Evolutionary conservation across 2,329 filamentous ascomycete species (phyloP).

Genomic region (Hymenoscyphus linearis): DNA sequence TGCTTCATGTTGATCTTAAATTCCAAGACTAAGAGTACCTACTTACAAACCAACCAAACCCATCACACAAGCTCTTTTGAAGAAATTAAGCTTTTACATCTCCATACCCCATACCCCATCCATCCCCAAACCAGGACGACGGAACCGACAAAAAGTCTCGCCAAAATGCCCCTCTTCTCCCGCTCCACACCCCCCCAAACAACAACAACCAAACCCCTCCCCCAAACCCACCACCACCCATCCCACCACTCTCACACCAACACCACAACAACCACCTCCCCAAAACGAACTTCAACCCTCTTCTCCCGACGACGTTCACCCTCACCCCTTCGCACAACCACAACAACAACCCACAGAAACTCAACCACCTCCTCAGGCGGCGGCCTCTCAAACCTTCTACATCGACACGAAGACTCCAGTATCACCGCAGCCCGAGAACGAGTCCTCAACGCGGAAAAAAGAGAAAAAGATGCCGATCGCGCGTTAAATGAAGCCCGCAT

Average conservation of each 20-base stretch:
- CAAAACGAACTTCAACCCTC: background rate
- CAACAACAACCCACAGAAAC: slow-evolving; percentile 2
- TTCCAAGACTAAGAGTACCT: background rate
- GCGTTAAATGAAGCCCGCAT: slow-evolving; percentile 53
- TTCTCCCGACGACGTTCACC: background rate
- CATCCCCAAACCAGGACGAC: background rate
- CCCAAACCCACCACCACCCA: background rate
- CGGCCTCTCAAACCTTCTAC: slow-evolving; percentile 12
- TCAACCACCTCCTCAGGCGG: slow-evolving; percentile 22
- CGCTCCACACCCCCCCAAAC: slow-evolving; percentile 1
- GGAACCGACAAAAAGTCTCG: no score
- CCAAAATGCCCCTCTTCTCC: slow-evolving; percentile 20
- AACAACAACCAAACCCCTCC: slow-evolving; percentile 3
- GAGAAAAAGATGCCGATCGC: slow-evolving; percentile 60
- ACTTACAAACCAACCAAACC: background rate
- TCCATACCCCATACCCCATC: background rate
- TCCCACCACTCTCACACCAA: background rate
- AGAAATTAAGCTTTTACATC: background rate
- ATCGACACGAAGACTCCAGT: slow-evolving; percentile 51
- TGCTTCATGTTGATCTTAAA: background rate
- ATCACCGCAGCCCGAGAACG: slow-evolving; percentile 58
- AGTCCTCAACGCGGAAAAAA: slow-evolving; percentile 55
- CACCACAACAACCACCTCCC: background rate
- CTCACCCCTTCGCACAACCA: background rate
- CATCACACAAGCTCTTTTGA: background rate